phyloP scores from a whole-genome alignment of 2,329 filamentous ascomycete species.

The Exutisphaerella laricina region DNA sequence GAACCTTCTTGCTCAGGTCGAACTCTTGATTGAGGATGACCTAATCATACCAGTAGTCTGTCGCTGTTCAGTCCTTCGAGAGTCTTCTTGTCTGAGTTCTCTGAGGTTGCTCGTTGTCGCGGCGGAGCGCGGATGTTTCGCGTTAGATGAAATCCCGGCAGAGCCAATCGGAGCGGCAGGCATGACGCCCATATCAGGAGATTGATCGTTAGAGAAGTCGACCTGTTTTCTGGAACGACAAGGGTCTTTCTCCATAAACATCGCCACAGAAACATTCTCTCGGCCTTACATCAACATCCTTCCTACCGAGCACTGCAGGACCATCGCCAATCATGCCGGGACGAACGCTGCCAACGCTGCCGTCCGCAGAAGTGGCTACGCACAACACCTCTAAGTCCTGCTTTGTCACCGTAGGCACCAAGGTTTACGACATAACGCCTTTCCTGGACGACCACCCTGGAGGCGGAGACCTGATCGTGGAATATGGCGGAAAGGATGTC shows the following conservation, averaged over 20 bases:
- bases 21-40: too few species aligned
- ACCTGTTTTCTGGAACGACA: not conserved
- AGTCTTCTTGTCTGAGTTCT: too few species aligned
- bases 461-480: slow-evolving; percentile 78
- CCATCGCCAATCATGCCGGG: slow-evolving; percentile 67
- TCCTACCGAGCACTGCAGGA: not conserved
- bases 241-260: not conserved
- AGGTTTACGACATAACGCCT: slow-evolving; percentile 91
- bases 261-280: not conserved
- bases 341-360: slow-evolving; percentile 76
- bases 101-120: not conserved
- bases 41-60: too few species aligned
- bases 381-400: slow-evolving; percentile 79
- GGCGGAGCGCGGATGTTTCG: not conserved
- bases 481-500: slow-evolving; percentile 86
- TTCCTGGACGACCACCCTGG: slow-evolving; percentile 90
- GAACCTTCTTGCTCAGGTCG: too few species aligned
- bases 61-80: too few species aligned
- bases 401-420: slow-evolving; percentile 83
- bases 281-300: not conserved
- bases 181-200: not conserved
- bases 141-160: not conserved
- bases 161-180: not conserved
- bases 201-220: not conserved
- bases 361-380: slow-evolving; percentile 69